These are phyloP conservation scores for Camelina laxa DNA, from an alignment of 345 rosid species.

Conservation along the genomic window DNA sequence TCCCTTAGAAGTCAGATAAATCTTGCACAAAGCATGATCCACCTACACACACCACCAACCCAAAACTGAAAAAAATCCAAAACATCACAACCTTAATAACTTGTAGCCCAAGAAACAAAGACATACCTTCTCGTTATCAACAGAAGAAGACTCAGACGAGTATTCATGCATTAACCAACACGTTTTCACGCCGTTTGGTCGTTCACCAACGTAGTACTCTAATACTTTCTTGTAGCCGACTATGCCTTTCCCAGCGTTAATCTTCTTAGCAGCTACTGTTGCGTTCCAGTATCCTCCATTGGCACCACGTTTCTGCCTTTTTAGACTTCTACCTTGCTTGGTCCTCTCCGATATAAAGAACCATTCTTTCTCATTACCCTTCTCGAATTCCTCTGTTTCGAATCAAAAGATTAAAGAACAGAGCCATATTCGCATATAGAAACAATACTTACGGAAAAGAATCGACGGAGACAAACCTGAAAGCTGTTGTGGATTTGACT, in stretches of 20 bases:
- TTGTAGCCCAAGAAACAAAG: neutral
- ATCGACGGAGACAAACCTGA: conserved; percentile 2
- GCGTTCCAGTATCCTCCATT: too few relatives aligned
- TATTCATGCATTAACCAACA: too few relatives aligned
- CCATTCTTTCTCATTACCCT: neutral
- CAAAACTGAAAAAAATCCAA: neutral
- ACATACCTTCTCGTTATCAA: neutral
- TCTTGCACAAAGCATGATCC: conserved; percentile 22
- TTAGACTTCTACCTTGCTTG: too few relatives aligned
- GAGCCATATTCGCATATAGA: too few relatives aligned
- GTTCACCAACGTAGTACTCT: conserved; percentile 39
- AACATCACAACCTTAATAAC: neutral
- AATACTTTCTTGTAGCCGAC: conserved; percentile 42
- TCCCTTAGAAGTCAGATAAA: neutral
- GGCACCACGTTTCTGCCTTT: too few relatives aligned
- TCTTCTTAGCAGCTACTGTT: too few relatives aligned
- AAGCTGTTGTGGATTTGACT: neutral
- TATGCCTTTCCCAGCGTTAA: too few relatives aligned
- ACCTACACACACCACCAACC: neutral
- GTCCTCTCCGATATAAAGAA: too few relatives aligned
- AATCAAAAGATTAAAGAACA: too few relatives aligned
- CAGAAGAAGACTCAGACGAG: too few relatives aligned
- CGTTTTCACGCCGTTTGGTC: too few relatives aligned
- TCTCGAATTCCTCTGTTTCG: conserved; percentile 8
- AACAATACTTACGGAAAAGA: neutral